A percentile compares a stretch with the other conserved stretches of the same genome.
Conservation (phyloP, 2,329 filamentous ascomycete species). For the Diaporthe citrichinensis region DNA sequence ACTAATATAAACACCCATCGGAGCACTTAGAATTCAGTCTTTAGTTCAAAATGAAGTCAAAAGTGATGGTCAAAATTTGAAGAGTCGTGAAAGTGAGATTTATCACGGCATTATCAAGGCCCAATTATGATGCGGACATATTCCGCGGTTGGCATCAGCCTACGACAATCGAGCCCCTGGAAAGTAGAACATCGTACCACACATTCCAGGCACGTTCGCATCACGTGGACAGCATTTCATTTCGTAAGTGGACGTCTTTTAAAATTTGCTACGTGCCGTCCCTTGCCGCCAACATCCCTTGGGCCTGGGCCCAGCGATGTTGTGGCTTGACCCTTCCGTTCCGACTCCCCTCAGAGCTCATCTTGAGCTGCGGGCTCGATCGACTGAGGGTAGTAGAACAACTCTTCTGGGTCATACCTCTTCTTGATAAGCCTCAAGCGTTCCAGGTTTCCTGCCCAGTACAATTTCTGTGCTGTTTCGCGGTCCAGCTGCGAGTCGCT, state of each 20-base stretch:
- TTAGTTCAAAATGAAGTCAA: neutral
- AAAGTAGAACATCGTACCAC: neutral
- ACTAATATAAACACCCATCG: neutral
- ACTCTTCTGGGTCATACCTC: conserved; percentile 52
- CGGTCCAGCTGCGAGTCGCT: conserved; percentile 54
- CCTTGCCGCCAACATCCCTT: neutral
- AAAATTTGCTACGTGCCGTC: conserved; percentile 1
- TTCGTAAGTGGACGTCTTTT: neutral
- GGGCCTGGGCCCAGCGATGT: neutral
- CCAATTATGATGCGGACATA: neutral
- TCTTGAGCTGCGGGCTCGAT: conserved; percentile 45
- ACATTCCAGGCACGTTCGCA: neutral
- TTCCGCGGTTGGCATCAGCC: neutral
- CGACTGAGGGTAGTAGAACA: conserved; percentile 59
- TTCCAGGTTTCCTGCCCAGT: conserved; percentile 54
- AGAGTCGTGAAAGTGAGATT: neutral
- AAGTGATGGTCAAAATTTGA: neutral
- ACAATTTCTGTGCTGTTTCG: conserved; percentile 51
- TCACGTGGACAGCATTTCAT: neutral
- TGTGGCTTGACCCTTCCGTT: neutral
- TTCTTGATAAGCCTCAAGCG: conserved; percentile 54
- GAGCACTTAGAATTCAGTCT: too few relatives aligned
- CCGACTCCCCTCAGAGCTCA: neutral
- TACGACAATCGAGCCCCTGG: neutral
- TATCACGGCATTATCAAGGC: neutral